Conservation (phyloP, 2,329 filamentous ascomycete species). For the Aspergillus jensenii region DNA sequence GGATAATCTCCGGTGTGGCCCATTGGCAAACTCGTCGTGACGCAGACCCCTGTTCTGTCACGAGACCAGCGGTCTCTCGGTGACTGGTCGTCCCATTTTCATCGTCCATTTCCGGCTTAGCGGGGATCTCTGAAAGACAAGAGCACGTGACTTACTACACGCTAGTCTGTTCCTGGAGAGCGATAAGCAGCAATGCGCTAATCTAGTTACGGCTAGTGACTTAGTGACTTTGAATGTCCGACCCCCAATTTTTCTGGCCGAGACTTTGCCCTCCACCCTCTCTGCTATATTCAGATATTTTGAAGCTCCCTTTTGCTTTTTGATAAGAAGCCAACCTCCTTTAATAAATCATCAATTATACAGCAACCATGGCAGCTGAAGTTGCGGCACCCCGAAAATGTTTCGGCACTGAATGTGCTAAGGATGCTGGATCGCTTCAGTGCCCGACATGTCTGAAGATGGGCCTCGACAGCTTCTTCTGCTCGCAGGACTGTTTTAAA, state of each 20-base stretch:
- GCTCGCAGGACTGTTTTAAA: slow-evolving; percentile 98
- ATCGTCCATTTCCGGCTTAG: neutral
- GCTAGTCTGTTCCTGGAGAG: slow-evolving; percentile 1
- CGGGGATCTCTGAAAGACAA: neutral
- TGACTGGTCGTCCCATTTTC: neutral
- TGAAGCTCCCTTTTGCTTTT: neutral
- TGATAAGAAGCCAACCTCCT: neutral
- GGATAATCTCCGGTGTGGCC: neutral
- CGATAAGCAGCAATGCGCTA: neutral
- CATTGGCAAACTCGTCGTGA: neutral
- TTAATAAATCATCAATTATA: neutral
- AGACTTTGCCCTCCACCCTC: neutral
- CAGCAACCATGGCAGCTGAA: slow-evolving; percentile 29
- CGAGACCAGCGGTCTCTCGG: neutral
- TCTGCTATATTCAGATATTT: neutral
- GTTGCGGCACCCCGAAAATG: slow-evolving; percentile 53
- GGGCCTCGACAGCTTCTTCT: slow-evolving; percentile 90
- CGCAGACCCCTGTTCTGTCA: neutral
- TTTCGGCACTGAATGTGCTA: slow-evolving; percentile 77
- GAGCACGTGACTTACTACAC: neutral
- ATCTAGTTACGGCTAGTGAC: neutral
- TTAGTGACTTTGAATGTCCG: neutral
- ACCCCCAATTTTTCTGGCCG: slow-evolving; percentile 3
- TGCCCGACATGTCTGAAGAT: slow-evolving; percentile 94
- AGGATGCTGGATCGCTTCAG: slow-evolving; percentile 81